phyloP scores from a whole-genome alignment of 2,329 filamentous ascomycete genomes.

The Verticillium nonalfalfae region DNA sequence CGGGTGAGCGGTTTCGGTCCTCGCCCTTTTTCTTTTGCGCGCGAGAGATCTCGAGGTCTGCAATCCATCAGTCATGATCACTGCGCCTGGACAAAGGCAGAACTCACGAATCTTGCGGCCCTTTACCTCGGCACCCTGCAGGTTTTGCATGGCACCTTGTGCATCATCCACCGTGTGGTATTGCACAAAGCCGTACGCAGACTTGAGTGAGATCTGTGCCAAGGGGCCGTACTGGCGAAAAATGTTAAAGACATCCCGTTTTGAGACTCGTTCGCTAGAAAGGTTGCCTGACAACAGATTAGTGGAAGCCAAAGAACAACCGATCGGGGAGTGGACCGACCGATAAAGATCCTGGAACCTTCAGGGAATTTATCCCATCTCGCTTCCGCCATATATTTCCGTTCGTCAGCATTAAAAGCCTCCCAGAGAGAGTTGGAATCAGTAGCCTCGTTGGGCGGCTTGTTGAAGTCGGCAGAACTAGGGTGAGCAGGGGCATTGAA shows the following conservation, averaged over 20 bases:
- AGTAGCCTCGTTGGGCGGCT: background rate
- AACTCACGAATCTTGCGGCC: constrained; percentile 89
- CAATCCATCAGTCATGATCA: background rate
- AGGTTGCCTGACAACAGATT: constrained; percentile 63
- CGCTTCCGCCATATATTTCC: constrained; percentile 68
- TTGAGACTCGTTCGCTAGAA: constrained; percentile 86
- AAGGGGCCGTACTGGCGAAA: constrained; percentile 82
- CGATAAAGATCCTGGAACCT: constrained; percentile 74
- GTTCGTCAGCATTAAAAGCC: constrained; percentile 65
- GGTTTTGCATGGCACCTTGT: constrained; percentile 62
- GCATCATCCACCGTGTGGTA: constrained; percentile 76
- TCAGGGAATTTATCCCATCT: constrained; percentile 77
- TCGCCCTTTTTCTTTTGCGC: constrained; percentile 71
- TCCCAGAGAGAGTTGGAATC: constrained; percentile 49
- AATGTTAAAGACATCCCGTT: constrained; percentile 86
- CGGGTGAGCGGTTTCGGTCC: constrained; percentile 50
- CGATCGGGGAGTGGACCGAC: constrained; percentile 39
- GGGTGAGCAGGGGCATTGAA: constrained; percentile 17
- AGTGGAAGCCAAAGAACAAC: background rate
- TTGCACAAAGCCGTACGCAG: constrained; percentile 94
- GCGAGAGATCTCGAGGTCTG: constrained; percentile 86
- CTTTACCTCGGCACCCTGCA: constrained; percentile 76
- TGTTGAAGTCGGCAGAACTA: background rate
- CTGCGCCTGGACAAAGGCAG: background rate
- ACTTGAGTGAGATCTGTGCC: constrained; percentile 93